Percentiles rank a stretch among this genome's conserved stretches.
Evolutionary conservation across 768 basidiomycete species (phyloP).

Genomic region (Psilocybe cyanescens): DNA sequence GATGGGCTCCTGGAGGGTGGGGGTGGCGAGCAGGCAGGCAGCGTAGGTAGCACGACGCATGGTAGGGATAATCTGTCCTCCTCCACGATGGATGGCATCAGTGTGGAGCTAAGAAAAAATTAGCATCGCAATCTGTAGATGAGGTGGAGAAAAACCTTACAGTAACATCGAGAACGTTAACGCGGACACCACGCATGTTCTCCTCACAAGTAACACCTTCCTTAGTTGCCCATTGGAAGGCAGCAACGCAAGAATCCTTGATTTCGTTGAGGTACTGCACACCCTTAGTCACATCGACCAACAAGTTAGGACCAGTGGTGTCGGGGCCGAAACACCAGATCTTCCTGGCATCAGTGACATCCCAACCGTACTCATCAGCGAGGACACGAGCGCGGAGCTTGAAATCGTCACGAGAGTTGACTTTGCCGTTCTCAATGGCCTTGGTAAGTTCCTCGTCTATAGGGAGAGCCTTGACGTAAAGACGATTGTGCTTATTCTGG

Average conservation of each 20-base stretch:
- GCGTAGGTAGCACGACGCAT: constrained; percentile 97
- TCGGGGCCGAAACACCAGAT: constrained; percentile 99
- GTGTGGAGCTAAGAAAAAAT: constrained; percentile 74
- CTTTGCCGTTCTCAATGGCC: constrained; percentile 87
- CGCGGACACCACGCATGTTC: constrained; percentile 97
- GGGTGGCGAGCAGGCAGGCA: constrained; percentile 89
- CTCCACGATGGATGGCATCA: constrained; percentile 99
- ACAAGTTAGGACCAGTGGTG: constrained; percentile 93
- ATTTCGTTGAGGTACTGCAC: constrained; percentile 99
- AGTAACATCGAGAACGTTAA: constrained; percentile 96
- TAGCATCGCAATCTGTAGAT: background rate
- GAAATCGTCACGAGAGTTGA: constrained; percentile 95
- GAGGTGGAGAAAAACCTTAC: constrained; percentile 45
- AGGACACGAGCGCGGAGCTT: constrained; percentile 94
- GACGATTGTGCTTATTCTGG: constrained; percentile 99
- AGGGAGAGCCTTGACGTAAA: constrained; percentile 92
- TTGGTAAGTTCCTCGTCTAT: constrained; percentile 92
- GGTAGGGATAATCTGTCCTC: constrained; percentile 97
- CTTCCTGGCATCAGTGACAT: constrained; percentile 98
- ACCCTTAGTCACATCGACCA: constrained; percentile 99
- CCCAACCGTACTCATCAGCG: constrained; percentile 97
- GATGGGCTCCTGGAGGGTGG: constrained; percentile 94
- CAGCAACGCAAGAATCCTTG: constrained; percentile 99
- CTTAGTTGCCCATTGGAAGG: constrained; percentile 99
- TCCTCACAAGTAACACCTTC: constrained; percentile 97